Base-by-base conservation (phyloP, 1,284 basidiomycete genomes). In the Trametes polyzona region DNA sequence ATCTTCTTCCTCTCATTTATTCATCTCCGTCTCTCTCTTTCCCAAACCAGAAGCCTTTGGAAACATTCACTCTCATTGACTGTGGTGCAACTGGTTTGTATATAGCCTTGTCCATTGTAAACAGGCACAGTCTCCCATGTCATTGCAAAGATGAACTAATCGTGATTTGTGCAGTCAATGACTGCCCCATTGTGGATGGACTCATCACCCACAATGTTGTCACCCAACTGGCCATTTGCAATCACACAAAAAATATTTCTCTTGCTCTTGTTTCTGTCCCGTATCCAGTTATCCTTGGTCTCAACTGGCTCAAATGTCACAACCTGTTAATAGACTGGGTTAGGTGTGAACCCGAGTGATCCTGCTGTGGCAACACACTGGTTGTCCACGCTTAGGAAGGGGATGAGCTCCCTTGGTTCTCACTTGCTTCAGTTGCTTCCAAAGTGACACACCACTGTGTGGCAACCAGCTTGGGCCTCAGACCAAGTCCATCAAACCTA, bases 141-240 rank as follows among this genome's bases (percentile, higher is more conserved):
- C 51, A 49, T 61, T 55, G 58, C 3, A 65, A 65, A 53, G 53
- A 66, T 30, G 52, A 61, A 29, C 74, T 74, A 3, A 58, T 72
- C 32, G 71, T 74, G 16, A 67, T 77, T 19, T 56, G 63, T 26
- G 68, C 71, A 2, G 68, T 77, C 14, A 72, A 77, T 50, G 66
- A 74, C 51, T 63, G 69, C 24, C 75, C 72, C 9, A 72, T 75
- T 47, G 62, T 72, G 11, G 70, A 68, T 42, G 73, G 75, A 5
- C 61, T 76, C 19, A 64, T 76, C 44, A 73, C 71, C 19, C 70
- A 75, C 32, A 69, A 74, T 51, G 58, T 74, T 39, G 40, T 74
- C 23, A 57, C 69, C 27, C 50, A 53, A 14, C 55, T 73, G 39
- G 23, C 33, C n/a, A 19, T 47, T 36, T 46, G 62, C 16, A 21